Evolutionary conservation across 2,329 filamentous ascomycete species (phyloP), one percentile per base, ranked within the genome.

Genomic region (Chaetomium strumarium): DNA sequence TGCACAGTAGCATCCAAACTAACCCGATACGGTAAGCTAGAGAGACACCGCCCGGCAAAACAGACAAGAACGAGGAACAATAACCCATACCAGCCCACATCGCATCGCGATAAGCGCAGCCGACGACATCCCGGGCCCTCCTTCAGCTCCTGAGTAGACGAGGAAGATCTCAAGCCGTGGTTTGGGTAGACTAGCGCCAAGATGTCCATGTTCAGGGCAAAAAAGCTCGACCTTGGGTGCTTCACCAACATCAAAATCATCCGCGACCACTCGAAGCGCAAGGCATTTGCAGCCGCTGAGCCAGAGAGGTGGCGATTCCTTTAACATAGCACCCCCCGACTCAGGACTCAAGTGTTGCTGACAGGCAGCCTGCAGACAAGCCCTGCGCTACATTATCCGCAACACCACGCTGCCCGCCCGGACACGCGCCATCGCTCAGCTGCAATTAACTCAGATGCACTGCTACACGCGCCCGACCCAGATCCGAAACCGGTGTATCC

Each of bases 251-350:
- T 86, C 68, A 85, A 86, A 61, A 81, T 88, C 61, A 86, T 99
- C 68, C 89, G 93, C 64, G 93, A 99, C 72, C 90, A 97, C 75
- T 91, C 90, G 51, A 99, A 97, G 81, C 87, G 93, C 65, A 92
- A 95, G 75, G 88, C 90, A 54, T 96, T 91, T 66, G 87, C 86
- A 67, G 78, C 90, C 68, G 76, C 86, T 67, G 93, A 99, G 75
- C 83, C 90, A 5, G 87, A 96, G 73, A 86, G 92, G 91, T 95
- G 76, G 58, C 70, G 17, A n/a, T 30, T 12, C 30, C 10, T 41
- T 6, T 17, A 38, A 13, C 54, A 55, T 30, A 2, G 7, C 13
- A n/a, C n/a, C 31, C 38, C 33, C 20, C 29, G 11, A 7, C 11
- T 19, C 1, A 49, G n/a, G 19, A 5, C 3, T 5, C 29, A 13